Conservation (phyloP, 805 yeast species). For the Candida hispaniensis region DNA sequence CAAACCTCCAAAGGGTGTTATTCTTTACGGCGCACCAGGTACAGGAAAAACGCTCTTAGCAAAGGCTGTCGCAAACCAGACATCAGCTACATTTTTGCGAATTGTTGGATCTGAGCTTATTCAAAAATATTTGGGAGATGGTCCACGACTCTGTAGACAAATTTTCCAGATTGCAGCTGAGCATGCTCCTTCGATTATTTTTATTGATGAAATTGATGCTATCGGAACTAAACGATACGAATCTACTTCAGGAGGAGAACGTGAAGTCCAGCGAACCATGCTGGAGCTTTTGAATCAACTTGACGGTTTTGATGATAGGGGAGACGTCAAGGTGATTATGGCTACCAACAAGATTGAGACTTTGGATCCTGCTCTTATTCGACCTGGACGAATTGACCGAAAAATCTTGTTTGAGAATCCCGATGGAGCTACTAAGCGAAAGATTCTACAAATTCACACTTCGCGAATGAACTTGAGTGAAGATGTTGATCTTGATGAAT, state of each 20-base stretch:
- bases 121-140: conserved; percentile 95
- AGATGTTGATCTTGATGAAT: conserved; percentile 81
- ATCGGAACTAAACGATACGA: conserved; percentile 98
- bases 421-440: conserved; percentile 83
- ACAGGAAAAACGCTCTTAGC: conserved; percentile 94
- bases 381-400: conserved; percentile 97
- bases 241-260: conserved; percentile 83
- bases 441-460: conserved; percentile 85
- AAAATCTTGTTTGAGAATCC: conserved; percentile 95
- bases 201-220: conserved; percentile 97
- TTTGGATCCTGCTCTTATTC: conserved; percentile 87
- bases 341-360: conserved; percentile 94
- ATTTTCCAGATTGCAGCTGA: conserved; percentile 95
- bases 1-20: conserved; percentile 96
- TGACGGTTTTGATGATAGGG: conserved; percentile 95
- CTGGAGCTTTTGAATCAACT: conserved; percentile 87
- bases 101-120: conserved; percentile 95
- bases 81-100: conserved; percentile 89
- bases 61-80: conserved; percentile 96
- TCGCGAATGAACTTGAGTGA: conserved; percentile 82
- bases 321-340: conserved; percentile 96
- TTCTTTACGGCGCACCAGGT: conserved; percentile 95
- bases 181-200: conserved; percentile 95
- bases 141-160: conserved; percentile 89
- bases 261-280: conserved; percentile 97